Base-by-base conservation (phyloP, 2,329 filamentous ascomycete genomes). In the Curvularia eragrostidis region DNA sequence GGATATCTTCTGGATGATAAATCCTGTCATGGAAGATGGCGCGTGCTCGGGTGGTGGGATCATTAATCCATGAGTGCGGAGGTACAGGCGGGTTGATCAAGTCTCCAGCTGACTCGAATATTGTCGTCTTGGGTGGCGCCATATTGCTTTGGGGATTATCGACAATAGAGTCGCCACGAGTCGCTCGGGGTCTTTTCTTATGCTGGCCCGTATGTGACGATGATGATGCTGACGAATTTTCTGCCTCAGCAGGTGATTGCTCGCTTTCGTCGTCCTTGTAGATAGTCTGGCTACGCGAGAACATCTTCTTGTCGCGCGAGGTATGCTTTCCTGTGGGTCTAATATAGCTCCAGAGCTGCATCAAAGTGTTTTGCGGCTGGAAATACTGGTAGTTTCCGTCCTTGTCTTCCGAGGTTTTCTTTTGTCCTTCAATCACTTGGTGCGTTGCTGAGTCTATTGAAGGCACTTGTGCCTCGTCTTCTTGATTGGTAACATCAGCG, bases 1-100 rank as follows among this genome's bases (percentile, higher is more conserved):
- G 95, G 34, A 99, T 97, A 71, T 99, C 95, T 42, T 89, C 85
- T 0, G 95, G 93, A 69, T 97, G 92, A 73, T 99, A 99, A 15
- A 99, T 86, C 10, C 95, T 89, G 75, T 99, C 95, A 75, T 99
- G 95, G 77, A 98, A 98, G 59, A 99, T 99, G 1, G 94, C 94
- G 46, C 92, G 87, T 0, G 92, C 88, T 15, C 95, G 89, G 49
- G 87, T 89, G 1, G 88, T 84, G 7, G 95, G 94, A 67, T 98
- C 90, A 50, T 93, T 85, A 36, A 99, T 82, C 76, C 92, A 99
- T 43, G 93, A 89, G 3, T 86, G 82, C 0, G 90, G 85, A 15
- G 95, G 94, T 32, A 98, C 79, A 47, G 93, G 94, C 5, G 95
- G 95, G 73, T 94, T 96, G 39, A 99, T 84, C 3, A 99, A 80